A percentile compares a stretch with the other conserved stretches of the same genome.
phyloP scores from a whole-genome alignment of 2,329 filamentous ascomycete genomes.

The Botrytis byssoidea region DNA sequence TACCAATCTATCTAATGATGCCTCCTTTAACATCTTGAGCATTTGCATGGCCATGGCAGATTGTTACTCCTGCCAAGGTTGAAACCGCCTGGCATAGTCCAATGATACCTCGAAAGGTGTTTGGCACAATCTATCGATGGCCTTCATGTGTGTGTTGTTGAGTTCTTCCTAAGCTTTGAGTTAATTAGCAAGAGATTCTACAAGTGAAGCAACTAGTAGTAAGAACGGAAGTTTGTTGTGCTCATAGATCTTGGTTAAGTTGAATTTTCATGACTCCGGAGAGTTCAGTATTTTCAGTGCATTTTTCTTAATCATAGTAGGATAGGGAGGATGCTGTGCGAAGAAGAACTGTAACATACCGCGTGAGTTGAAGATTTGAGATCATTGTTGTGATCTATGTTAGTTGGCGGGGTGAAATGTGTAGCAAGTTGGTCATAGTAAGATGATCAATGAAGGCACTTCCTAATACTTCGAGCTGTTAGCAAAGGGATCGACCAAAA shows the following conservation, averaged over 20 bases:
- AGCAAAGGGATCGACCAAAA: not conserved
- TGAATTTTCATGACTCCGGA: conserved; percentile 38
- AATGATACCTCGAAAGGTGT: too few species aligned
- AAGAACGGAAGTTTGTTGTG: conserved; percentile 14
- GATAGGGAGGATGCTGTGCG: not conserved
- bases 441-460: too few species aligned
- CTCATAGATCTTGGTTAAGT: conserved; percentile 43
- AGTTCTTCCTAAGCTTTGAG: not conserved
- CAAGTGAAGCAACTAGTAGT: not conserved
- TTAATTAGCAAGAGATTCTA: not conserved
- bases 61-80: not conserved
- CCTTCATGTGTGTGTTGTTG: too few species aligned
- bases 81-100: not conserved
- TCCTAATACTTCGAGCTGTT: conserved; percentile 14
- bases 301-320: conserved; percentile 40
- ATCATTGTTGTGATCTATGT: not conserved
- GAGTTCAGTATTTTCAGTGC: conserved; percentile 43
- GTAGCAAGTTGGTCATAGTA: not conserved
- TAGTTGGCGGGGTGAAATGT: not conserved
- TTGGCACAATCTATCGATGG: too few species aligned
- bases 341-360: conserved; percentile 1
- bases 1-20: not conserved
- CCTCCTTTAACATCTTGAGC: fast-evolving
- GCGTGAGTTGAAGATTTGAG: not conserved
- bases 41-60: not conserved